A percentile compares a stretch with the other conserved stretches of the same genome.
Conservation (phyloP, 306 rosid genomes). For the Quercus bicolor region DNA sequence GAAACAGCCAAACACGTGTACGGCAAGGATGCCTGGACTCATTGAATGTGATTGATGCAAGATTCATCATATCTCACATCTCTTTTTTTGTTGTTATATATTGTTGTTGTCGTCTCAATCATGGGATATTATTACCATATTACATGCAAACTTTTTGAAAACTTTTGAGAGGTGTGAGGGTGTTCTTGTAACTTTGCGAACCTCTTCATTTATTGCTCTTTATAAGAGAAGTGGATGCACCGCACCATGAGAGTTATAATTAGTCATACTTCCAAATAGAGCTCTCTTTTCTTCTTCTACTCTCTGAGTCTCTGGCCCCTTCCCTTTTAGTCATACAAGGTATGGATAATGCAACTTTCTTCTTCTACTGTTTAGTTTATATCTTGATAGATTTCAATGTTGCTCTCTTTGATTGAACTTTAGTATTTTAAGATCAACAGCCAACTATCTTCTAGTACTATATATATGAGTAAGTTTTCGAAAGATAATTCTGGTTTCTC, state of each 20-base stretch:
- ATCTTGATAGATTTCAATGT: background rate
- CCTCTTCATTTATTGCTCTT: constrained; percentile 27
- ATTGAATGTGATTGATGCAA: constrained; percentile 24
- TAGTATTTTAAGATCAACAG: background rate
- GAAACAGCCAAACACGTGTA: constrained; percentile 50
- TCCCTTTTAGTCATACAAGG: background rate
- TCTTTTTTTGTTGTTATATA: background rate
- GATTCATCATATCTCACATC: background rate
- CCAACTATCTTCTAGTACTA: no score
- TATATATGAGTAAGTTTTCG: no score
- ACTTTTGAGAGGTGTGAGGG: constrained; percentile 30
- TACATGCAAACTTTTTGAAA: constrained; percentile 6
- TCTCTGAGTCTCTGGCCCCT: background rate
- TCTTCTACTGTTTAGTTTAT: background rate
- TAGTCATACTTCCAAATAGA: constrained; percentile 1
- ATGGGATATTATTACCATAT: constrained; percentile 16
- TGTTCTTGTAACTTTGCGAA: constrained; percentile 27
- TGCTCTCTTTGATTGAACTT: background rate
- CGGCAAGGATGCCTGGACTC: constrained; percentile 27
- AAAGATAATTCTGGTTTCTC: no score
- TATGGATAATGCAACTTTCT: constrained; percentile 4
- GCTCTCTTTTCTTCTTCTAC: constrained; percentile 19
- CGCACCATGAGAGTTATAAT: constrained; percentile 20
- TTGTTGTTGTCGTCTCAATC: constrained; percentile 13
- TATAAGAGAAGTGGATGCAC: constrained; percentile 37